These are phyloP conservation scores for Fulvia fulva DNA, from an alignment of 2,329 filamentous ascomycete genomes.

Conservation along the genomic window DNA sequence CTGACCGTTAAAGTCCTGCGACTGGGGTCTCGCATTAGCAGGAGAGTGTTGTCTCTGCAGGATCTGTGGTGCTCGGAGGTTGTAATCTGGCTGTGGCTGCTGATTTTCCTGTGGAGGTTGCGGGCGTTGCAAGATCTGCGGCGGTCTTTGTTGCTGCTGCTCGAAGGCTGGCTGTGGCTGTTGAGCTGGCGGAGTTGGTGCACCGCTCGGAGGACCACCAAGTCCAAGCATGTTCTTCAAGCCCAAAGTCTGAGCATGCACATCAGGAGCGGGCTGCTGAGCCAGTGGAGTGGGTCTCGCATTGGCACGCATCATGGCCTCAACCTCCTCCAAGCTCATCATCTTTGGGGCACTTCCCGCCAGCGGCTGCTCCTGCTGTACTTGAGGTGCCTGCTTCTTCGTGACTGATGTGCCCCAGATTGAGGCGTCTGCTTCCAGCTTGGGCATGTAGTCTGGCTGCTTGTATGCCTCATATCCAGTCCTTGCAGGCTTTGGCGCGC, in stretches of 20 bases:
- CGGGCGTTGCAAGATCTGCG: constrained; percentile 50
- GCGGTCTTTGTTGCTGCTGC: constrained; percentile 32
- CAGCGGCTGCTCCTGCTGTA: constrained; percentile 20
- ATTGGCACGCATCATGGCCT: constrained; percentile 81
- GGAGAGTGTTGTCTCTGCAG: constrained; percentile 35
- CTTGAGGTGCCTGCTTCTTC: constrained; percentile 40
- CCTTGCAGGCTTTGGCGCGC: constrained; percentile 57
- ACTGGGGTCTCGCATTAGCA: constrained; percentile 19
- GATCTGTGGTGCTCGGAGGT: constrained; percentile 37
- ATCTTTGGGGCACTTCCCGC: constrained; percentile 62
- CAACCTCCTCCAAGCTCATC: constrained; percentile 94
- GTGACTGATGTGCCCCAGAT: constrained; percentile 79
- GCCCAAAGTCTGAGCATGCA: constrained; percentile 31
- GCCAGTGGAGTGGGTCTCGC: constrained; percentile 40
- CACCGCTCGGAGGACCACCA: constrained; percentile 20
- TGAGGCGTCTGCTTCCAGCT: constrained; percentile 86
- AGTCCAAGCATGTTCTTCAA: constrained; percentile 34
- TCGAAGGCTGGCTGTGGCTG: constrained; percentile 28
- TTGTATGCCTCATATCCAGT: constrained; percentile 91
- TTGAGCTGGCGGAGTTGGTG: constrained; percentile 18
- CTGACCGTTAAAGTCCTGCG: constrained; percentile 25
- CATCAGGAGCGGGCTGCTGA: constrained; percentile 18
- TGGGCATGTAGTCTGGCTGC: constrained; percentile 77
- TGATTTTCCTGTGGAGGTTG: constrained; percentile 33
- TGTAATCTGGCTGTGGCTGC: constrained; percentile 41